A percentile compares a stretch with the other conserved stretches of the same genome.
These are phyloP conservation scores for Mycena alexandri DNA, from an alignment of 768 basidiomycete genomes.

Conservation along the genomic window DNA sequence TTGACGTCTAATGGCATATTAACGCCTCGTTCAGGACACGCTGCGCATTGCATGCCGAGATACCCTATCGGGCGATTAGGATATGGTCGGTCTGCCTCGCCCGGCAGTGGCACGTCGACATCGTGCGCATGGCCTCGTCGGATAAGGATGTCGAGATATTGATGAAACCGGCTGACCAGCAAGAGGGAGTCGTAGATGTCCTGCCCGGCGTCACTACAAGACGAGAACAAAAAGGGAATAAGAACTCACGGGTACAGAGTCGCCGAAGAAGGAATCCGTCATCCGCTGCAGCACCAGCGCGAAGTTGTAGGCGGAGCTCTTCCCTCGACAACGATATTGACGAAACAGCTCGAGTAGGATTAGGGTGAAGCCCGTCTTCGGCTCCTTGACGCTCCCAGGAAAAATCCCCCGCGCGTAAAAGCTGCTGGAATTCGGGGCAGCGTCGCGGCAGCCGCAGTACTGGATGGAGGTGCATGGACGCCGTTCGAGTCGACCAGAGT, in stretches of 20 bases:
- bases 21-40: no score
- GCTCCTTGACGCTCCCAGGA: conserved; percentile 23
- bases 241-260: conserved; percentile 20
- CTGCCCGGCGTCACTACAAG: neutral
- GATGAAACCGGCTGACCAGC: conserved; percentile 10
- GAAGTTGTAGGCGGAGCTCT: no score
- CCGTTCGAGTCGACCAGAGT: conserved; percentile 30
- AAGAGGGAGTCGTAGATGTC: conserved; percentile 24
- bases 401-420: conserved; percentile 25
- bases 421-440: conserved; percentile 19
- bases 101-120: conserved; percentile 6
- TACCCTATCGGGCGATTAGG: no score
- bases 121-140: conserved; percentile 18
- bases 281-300: conserved; percentile 23
- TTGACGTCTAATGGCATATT: no score
- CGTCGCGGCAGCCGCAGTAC: conserved; percentile 21
- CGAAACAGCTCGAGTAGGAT: conserved; percentile 18
- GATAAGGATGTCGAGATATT: conserved; percentile 6
- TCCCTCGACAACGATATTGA: conserved; percentile 14
- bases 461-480: conserved; percentile 27
- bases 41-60: no score
- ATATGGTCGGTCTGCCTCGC: conserved; percentile 17
- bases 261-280: conserved; percentile 25
- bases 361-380: conserved; percentile 31
- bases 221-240: neutral